Percentiles rank a stretch among this genome's conserved stretches.
phyloP scores from a whole-genome alignment of 2,329 filamentous ascomycete genomes.

The Pseudogymnoascus sp. region DNA sequence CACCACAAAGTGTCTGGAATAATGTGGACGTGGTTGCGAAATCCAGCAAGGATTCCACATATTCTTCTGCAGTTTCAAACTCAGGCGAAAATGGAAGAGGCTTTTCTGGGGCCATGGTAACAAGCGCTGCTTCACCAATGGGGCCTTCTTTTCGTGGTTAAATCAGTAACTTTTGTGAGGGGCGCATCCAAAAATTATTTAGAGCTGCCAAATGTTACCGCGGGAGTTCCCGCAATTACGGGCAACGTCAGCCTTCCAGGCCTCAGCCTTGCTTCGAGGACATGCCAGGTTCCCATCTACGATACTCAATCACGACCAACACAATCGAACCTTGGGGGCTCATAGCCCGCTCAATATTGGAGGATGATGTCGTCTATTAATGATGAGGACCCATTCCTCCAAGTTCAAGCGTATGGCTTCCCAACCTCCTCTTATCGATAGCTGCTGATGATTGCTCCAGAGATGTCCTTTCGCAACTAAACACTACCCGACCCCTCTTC shows the following conservation, averaged over 20 bases:
- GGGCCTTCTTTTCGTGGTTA: background rate
- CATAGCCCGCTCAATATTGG: background rate
- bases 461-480: constrained; percentile 79
- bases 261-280: constrained; percentile 5
- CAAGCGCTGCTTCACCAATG: background rate
- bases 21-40: constrained; percentile 68
- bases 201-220: background rate
- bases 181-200: constrained; percentile 4
- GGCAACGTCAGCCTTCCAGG: constrained; percentile 6
- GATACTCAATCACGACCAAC: constrained; percentile 3
- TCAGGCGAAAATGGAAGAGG: constrained; percentile 61
- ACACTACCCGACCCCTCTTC: constrained; percentile 76
- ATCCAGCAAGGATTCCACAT: constrained; percentile 66
- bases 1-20: constrained; percentile 85
- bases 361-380: constrained; percentile 60
- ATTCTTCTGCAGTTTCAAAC: constrained; percentile 66
- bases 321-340: constrained; percentile 8
- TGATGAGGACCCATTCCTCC: constrained; percentile 63
- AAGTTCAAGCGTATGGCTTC: constrained; percentile 56
- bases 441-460: constrained; percentile 37
- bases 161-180: background rate
- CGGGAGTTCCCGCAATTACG: background rate
- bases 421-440: background rate
- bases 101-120: constrained; percentile 32
- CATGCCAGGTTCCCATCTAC: background rate